phyloP scores from a whole-genome alignment of 306 rosid genomes.

The Prosopis cineraria region DNA sequence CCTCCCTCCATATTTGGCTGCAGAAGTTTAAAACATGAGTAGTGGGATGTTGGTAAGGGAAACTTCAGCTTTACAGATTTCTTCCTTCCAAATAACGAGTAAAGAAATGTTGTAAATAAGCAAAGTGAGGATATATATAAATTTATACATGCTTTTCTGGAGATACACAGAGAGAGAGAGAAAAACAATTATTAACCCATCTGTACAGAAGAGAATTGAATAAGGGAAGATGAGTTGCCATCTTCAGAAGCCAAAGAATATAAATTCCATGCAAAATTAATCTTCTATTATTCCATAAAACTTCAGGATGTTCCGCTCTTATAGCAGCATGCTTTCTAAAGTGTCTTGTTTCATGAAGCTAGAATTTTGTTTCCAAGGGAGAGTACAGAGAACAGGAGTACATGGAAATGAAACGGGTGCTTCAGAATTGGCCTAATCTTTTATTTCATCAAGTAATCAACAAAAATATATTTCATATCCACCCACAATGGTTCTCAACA shows the following conservation, averaged over 20 bases:
- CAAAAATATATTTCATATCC: not conserved
- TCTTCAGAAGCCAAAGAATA: not conserved
- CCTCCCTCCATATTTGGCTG: conserved; percentile 65
- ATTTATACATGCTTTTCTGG: not conserved
- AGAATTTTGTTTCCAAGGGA: conserved; percentile 4
- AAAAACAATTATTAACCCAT: conserved; percentile 3
- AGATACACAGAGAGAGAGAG: not conserved
- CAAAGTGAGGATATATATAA: conserved; percentile 12
- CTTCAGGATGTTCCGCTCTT: conserved; percentile 5
- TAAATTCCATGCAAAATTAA: not conserved
- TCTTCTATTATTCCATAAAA: conserved; percentile 15
- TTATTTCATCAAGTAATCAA: not conserved
- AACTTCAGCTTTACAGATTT: conserved; percentile 4
- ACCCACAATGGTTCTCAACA: not conserved
- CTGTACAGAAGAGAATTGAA: not conserved
- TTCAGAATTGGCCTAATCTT: conserved; percentile 3
- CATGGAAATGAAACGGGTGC: not conserved
- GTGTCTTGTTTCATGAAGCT: not conserved
- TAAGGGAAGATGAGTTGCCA: not conserved
- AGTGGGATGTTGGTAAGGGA: conserved; percentile 26
- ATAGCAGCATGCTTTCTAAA: not conserved
- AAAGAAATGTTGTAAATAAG: not conserved
- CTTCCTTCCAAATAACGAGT: conserved; percentile 9
- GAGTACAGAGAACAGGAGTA: not conserved
- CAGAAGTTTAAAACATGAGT: conserved; percentile 25